phyloP scores from a whole-genome alignment of 352 stramenopile species.

The Thalassiosira hispida region DNA sequence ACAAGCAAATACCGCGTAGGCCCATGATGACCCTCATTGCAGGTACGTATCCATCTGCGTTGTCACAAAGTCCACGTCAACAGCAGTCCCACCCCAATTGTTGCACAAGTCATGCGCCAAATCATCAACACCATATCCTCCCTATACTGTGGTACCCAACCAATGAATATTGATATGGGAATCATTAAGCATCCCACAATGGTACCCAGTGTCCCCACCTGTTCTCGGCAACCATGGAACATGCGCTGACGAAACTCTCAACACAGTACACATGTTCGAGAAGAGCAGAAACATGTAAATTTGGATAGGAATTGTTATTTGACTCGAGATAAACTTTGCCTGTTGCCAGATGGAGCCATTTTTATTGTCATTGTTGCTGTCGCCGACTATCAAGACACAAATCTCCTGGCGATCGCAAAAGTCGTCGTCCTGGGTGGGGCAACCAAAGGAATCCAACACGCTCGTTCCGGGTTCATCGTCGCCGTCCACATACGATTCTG shows the following conservation, averaged over 20 bases:
- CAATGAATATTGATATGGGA: conserved; percentile 59
- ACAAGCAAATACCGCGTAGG: conserved; percentile 78
- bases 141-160: conserved; percentile 58
- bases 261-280: conserved; percentile 65
- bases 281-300: conserved; percentile 65
- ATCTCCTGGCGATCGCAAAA: not conserved
- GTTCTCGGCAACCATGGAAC: conserved; percentile 67
- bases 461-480: too few species aligned
- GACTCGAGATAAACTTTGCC: conserved; percentile 19
- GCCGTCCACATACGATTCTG: too few species aligned
- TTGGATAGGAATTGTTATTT: conserved; percentile 50
- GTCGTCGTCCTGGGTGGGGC: not conserved
- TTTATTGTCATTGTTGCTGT: conserved; percentile 27
- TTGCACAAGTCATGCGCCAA: conserved; percentile 56
- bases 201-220: conserved; percentile 70
- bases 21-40: conserved; percentile 58
- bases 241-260: conserved; percentile 67
- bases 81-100: conserved; percentile 64
- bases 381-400: too few species aligned
- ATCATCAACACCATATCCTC: conserved; percentile 70
- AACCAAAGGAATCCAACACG: not conserved
- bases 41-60: conserved; percentile 50
- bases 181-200: conserved; percentile 64
- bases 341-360: conserved; percentile 28
- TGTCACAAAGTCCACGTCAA: conserved; percentile 70